These are phyloP conservation scores for Linnemannia elongata DNA, from an alignment of 192 early-diverging fungal genomes.

Conservation along the genomic window DNA sequence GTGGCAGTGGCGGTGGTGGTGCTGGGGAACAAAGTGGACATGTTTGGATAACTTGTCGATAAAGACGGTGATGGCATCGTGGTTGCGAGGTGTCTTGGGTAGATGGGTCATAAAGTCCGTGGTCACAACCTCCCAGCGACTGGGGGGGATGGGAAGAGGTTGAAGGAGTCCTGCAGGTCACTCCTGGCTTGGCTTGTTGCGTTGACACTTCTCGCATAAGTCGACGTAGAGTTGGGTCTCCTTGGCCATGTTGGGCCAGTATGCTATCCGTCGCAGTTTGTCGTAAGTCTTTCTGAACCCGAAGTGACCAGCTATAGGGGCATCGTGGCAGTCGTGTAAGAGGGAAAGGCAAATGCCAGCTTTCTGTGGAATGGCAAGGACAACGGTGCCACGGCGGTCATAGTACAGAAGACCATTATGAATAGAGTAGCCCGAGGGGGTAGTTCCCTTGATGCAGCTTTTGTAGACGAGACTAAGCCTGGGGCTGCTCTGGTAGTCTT, in stretches of 20 bases:
- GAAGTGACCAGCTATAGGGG: constrained; percentile 11
- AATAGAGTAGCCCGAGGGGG: neutral
- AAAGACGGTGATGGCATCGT: constrained; percentile 59
- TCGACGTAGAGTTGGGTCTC: neutral
- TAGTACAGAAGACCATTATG: neutral
- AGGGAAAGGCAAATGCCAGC: neutral
- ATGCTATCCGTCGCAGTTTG: neutral
- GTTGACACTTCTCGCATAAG: constrained; percentile 31
- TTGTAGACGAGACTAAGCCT: too few species aligned
- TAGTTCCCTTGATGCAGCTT: neutral
- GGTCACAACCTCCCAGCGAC: constrained; percentile 42
- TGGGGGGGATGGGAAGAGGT: constrained; percentile 24
- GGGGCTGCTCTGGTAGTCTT: too few species aligned
- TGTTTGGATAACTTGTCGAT: constrained; percentile 62
- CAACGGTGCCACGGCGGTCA: too few species aligned
- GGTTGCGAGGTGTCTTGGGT: constrained; percentile 20
- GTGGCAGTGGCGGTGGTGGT: constrained; percentile 14
- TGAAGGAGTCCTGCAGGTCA: constrained; percentile 30
- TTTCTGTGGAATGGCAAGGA: neutral
- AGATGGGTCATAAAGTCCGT: constrained; percentile 58
- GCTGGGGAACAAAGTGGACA: constrained; percentile 41
- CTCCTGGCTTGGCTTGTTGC: too few species aligned
- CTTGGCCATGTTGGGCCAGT: neutral
- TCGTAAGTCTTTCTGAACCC: constrained; percentile 18
- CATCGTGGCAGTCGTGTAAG: constrained; percentile 14